phyloP scores from a whole-genome alignment of 257 asterid species.

The Anisodus tanguticus region DNA sequence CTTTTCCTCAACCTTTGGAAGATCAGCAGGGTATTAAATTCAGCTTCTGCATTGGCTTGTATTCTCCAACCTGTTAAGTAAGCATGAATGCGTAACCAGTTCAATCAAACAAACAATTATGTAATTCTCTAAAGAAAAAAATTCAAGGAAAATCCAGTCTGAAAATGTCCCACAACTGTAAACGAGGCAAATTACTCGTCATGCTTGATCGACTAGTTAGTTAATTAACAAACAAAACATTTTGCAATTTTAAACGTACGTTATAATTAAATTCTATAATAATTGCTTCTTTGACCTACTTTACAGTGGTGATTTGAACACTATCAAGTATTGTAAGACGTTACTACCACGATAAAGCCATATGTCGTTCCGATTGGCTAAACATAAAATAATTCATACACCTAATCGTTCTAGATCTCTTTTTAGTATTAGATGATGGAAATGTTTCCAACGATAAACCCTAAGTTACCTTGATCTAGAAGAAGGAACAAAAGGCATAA shows the following conservation, averaged over 20 bases:
- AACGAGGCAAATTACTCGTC: too few species aligned
- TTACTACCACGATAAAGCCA: not conserved
- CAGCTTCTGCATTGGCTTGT: slow-evolving; percentile 75
- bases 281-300: too few species aligned
- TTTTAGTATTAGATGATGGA: not conserved
- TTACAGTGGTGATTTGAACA: not conserved
- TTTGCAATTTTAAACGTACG: not conserved
- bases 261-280: not conserved
- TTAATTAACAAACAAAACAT: too few species aligned
- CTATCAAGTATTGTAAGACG: not conserved
- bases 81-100: too few species aligned
- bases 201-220: too few species aligned
- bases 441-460: not conserved
- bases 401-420: not conserved
- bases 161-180: too few species aligned
- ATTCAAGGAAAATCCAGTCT: not conserved
- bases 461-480: slow-evolving; percentile 74
- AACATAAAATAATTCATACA: not conserved
- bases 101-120: not conserved
- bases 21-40: slow-evolving; percentile 66
- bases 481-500: slow-evolving; percentile 69
- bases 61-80: slow-evolving; percentile 57
- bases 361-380: not conserved
- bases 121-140: not conserved
- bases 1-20: slow-evolving; percentile 84